These are phyloP conservation scores for Starmerella potacharoeniae DNA, from an alignment of 805 yeast genomes.

Conservation along the genomic window DNA sequence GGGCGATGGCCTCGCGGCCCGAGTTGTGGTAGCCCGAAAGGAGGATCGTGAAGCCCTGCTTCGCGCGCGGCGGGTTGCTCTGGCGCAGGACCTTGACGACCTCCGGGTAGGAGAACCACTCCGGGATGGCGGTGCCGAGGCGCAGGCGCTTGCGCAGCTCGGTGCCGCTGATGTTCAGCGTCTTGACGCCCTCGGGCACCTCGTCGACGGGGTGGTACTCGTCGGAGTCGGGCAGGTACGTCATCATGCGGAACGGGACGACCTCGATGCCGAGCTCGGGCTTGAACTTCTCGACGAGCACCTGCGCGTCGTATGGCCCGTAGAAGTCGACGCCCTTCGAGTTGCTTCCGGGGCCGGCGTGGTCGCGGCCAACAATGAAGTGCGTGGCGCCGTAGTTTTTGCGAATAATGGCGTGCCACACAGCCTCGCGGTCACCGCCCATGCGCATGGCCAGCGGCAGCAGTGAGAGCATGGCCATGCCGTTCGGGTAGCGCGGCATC, in stretches of 20 bases:
- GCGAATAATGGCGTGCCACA: slow-evolving; percentile 96
- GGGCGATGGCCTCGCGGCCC: slow-evolving; percentile 55
- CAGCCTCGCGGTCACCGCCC: slow-evolving; percentile 98
- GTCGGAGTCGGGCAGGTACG: slow-evolving; percentile 89
- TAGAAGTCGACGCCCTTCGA: slow-evolving; percentile 88
- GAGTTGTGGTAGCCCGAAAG: slow-evolving; percentile 50
- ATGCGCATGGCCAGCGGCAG: slow-evolving; percentile 96
- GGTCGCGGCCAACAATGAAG: slow-evolving; percentile 96
- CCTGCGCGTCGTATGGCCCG: slow-evolving; percentile 96
- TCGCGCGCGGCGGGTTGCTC: slow-evolving; percentile 80
- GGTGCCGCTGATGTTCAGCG: slow-evolving; percentile 89
- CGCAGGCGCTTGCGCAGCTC: slow-evolving; percentile 80
- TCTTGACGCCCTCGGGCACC: slow-evolving; percentile 64
- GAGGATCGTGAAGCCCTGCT: slow-evolving; percentile 78
- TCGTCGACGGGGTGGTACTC: slow-evolving; percentile 92
- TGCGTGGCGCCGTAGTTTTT: slow-evolving; percentile 95
- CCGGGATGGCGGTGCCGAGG: slow-evolving; percentile 82
- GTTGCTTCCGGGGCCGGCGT: slow-evolving; percentile 89
- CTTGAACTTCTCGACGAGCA: slow-evolving; percentile 60
- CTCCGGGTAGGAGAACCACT: slow-evolving; percentile 95
- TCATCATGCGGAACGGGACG: slow-evolving; percentile 94
- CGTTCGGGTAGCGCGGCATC: slow-evolving; percentile 84
- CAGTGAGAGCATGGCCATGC: slow-evolving; percentile 79
- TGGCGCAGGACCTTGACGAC: slow-evolving; percentile 85
- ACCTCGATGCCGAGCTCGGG: slow-evolving; percentile 77